Evolutionary conservation across 148 eudicot genomes (phyloP).

Genomic region (Rhododendron simsii): DNA sequence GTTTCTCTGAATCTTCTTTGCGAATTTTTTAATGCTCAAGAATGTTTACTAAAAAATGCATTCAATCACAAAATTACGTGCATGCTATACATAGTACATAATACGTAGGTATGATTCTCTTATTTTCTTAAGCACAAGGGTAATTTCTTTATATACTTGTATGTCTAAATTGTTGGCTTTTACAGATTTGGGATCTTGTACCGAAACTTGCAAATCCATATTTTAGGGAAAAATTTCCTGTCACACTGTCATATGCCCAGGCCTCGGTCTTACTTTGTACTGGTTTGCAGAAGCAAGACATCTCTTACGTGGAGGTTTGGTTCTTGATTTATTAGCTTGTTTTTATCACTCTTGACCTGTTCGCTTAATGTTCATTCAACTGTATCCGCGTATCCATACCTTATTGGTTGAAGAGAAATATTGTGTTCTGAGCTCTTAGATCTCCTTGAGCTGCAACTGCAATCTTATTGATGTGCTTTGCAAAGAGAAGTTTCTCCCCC

Average conservation of each 20-base stretch:
- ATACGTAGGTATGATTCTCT: not conserved
- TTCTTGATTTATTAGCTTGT: not conserved
- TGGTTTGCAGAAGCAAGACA: constrained; percentile 70
- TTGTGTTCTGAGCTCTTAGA: not conserved
- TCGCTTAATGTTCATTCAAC: not conserved
- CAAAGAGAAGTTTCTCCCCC: not conserved
- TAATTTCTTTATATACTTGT: not conserved
- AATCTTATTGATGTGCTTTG: not conserved
- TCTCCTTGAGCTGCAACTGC: not conserved
- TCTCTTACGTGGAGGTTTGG: constrained; percentile 66
- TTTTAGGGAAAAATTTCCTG: constrained; percentile 73
- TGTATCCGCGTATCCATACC: not conserved
- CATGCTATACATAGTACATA: not conserved
- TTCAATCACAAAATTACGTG: not conserved
- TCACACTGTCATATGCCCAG: constrained; percentile 63
- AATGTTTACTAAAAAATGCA: not conserved
- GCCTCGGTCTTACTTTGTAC: constrained; percentile 87
- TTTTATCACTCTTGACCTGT: not conserved
- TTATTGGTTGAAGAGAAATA: not conserved
- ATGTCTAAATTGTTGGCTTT: not conserved
- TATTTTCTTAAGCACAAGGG: not conserved
- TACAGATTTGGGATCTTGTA: constrained; percentile 62
- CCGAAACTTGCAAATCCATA: constrained; percentile 46
- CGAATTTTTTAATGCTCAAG: not conserved
- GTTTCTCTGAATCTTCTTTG: not conserved